Percentiles rank a stretch among this genome's conserved stretches.
phyloP scores from a whole-genome alignment of 202 grass and related monocot genomes.

The Schoenoplectus triqueter region DNA sequence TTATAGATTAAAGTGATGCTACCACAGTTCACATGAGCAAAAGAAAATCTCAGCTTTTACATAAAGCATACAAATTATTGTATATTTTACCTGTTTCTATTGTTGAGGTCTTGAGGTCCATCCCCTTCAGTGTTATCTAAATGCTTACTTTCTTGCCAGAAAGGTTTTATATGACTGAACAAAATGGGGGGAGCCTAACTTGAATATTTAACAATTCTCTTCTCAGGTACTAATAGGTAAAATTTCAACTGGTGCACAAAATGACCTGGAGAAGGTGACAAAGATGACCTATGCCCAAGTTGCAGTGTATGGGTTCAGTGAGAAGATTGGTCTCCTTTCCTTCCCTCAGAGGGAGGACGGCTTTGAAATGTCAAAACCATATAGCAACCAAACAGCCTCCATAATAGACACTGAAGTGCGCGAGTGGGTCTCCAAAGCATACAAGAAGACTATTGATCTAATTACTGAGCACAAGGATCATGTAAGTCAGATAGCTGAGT shows the following conservation, averaged over 20 bases:
- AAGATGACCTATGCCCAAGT: constrained; percentile 92
- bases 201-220: constrained; percentile 11
- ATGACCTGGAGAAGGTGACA: constrained; percentile 93
- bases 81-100: not conserved
- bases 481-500: constrained; percentile 68
- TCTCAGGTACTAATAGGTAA: constrained; percentile 80
- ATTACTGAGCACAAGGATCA: constrained; percentile 74
- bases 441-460: constrained; percentile 59
- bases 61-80: not conserved
- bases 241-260: constrained; percentile 87
- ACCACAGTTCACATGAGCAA: not conserved
- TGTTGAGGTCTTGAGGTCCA: not conserved
- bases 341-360: constrained; percentile 75
- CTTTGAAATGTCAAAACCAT: constrained; percentile 72
- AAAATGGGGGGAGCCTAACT: not conserved
- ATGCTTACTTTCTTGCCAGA: not conserved
- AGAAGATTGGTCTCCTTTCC: constrained; percentile 92
- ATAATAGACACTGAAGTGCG: constrained; percentile 87
- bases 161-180: not conserved
- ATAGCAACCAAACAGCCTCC: constrained; percentile 61
- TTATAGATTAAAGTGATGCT: not conserved
- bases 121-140: not conserved
- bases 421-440: constrained; percentile 83
- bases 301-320: constrained; percentile 88
- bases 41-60: not conserved